Evolutionary conservation across 2,329 filamentous ascomycete genomes (phyloP).

Genomic region (Apiospora phragmitis): DNA sequence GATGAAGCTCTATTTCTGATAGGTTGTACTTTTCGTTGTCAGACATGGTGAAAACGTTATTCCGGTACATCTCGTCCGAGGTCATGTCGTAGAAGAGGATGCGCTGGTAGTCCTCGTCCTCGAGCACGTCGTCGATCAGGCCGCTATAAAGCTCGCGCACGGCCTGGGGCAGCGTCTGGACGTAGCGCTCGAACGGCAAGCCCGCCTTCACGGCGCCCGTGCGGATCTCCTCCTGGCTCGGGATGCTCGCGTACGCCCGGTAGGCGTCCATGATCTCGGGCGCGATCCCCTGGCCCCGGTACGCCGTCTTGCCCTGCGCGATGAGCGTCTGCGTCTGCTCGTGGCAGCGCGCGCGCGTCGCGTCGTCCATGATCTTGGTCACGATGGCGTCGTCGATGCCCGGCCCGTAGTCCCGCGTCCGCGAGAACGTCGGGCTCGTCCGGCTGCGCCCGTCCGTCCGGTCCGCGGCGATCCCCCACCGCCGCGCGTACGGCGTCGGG

Average conservation of each 20-base stretch:
- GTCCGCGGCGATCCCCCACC: constrained; percentile 28
- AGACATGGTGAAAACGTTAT: constrained; percentile 21
- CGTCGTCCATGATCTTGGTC: constrained; percentile 9
- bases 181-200: constrained; percentile 21
- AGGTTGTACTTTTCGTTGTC: constrained; percentile 20
- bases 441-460: constrained; percentile 28
- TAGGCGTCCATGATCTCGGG: constrained; percentile 19
- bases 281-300: constrained; percentile 16
- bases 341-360: neutral
- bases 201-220: neutral
- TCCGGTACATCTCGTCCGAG: constrained; percentile 28
- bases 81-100: constrained; percentile 24
- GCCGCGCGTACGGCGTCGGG: constrained; percentile 26
- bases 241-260: constrained; percentile 9
- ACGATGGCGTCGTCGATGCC: constrained; percentile 22
- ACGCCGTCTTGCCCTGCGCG: neutral
- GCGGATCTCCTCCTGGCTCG: constrained; percentile 14
- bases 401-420: constrained; percentile 21
- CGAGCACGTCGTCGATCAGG: constrained; percentile 20
- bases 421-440: constrained; percentile 25
- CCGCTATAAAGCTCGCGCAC: constrained; percentile 16
- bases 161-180: constrained; percentile 11
- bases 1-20: constrained; percentile 17
- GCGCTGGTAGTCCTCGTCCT: constrained; percentile 30
- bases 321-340: neutral